These are phyloP conservation scores for Lactarius deliciosus DNA, from an alignment of 768 basidiomycete species.

Conservation along the genomic window DNA sequence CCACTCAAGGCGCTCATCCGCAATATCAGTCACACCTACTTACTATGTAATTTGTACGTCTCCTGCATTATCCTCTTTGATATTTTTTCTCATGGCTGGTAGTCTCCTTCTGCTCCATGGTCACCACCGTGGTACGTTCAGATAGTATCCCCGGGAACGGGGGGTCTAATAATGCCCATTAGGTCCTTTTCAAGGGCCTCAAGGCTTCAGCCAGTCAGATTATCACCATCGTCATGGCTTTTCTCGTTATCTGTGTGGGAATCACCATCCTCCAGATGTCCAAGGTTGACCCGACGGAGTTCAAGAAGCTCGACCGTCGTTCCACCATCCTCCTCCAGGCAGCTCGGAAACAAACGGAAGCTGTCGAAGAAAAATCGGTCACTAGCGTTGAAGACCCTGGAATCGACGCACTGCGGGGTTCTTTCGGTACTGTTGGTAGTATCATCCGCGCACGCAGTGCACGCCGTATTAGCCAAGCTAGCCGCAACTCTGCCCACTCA, in stretches of 20 bases:
- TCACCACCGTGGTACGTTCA: conserved; percentile 72
- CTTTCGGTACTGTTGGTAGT: conserved; percentile 88
- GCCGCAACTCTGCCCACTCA: conserved; percentile 38
- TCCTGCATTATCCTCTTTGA: not conserved
- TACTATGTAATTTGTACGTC: conserved; percentile 80
- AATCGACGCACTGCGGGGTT: conserved; percentile 87
- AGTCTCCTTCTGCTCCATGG: conserved; percentile 85
- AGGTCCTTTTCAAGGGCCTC: conserved; percentile 90
- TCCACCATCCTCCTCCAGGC: conserved; percentile 90
- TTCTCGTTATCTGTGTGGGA: conserved; percentile 87
- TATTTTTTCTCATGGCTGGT: conserved; percentile 22
- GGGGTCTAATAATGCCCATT: conserved; percentile 5
- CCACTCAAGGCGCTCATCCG: conserved; percentile 31
- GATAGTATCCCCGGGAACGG: not conserved
- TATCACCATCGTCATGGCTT: conserved; percentile 88
- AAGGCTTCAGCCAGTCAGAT: conserved; percentile 74
- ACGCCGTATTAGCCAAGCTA: conserved; percentile 38
- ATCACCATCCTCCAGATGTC: conserved; percentile 96
- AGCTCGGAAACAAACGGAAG: conserved; percentile 68
- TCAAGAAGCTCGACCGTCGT: conserved; percentile 79
- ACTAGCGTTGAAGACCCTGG: conserved; percentile 83
- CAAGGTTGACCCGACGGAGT: conserved; percentile 82
- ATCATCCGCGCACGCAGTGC: conserved; percentile 56
- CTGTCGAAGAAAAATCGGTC: conserved; percentile 61
- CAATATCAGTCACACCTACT: conserved; percentile 68